These are phyloP conservation scores for Phaeosphaeria sp. DNA, from an alignment of 2,329 filamentous ascomycete genomes.

Conservation along the genomic window DNA sequence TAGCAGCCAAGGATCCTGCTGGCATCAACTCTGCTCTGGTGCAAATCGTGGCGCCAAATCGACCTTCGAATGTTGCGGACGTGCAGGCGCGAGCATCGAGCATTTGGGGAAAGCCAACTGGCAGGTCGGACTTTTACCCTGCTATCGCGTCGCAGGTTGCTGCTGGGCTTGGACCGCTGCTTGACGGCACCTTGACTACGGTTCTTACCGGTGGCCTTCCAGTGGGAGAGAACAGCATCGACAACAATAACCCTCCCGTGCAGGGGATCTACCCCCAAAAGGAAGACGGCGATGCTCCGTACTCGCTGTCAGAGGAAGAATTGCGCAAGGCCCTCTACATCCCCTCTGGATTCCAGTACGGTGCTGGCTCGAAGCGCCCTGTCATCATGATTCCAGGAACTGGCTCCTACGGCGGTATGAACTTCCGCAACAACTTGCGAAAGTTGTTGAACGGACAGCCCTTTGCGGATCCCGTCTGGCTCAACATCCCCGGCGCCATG, in stretches of 20 bases:
- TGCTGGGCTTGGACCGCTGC: constrained; percentile 19
- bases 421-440: constrained; percentile 57
- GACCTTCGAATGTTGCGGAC: constrained; percentile 23
- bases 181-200: constrained; percentile 22
- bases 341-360: constrained; percentile 53
- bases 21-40: constrained; percentile 20
- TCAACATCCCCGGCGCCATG: constrained; percentile 60
- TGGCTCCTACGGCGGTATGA: constrained; percentile 55
- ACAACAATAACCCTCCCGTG: constrained; percentile 29
- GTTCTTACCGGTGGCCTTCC: constrained; percentile 19
- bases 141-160: constrained; percentile 31
- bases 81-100: constrained; percentile 11
- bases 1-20: constrained; percentile 16
- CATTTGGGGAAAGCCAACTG: constrained; percentile 24
- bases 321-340: constrained; percentile 63
- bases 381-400: constrained; percentile 64
- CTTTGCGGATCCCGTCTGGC: constrained; percentile 54
- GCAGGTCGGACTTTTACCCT: constrained; percentile 20
- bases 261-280: constrained; percentile 48
- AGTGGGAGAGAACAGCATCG: constrained; percentile 27
- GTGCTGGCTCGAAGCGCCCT: constrained; percentile 51
- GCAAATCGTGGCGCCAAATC: constrained; percentile 18
- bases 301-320: constrained; percentile 54
- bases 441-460: constrained; percentile 51
- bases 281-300: constrained; percentile 54